A percentile compares a stretch with the other conserved stretches of the same genome.
Evolutionary conservation across 1,284 basidiomycete species (phyloP).

Genomic region (Boletus austroedulis): DNA sequence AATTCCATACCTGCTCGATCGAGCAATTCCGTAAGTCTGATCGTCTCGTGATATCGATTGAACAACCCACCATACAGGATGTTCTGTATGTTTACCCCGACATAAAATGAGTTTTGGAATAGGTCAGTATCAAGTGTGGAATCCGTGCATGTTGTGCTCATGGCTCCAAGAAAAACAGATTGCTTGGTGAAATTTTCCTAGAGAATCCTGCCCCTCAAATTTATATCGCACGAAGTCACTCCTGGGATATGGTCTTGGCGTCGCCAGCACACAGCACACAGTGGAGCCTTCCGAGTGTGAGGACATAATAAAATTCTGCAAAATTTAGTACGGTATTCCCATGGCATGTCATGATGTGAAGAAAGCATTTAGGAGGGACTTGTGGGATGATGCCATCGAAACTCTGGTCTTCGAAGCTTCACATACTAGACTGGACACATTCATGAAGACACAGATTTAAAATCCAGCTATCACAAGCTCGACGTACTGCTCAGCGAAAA

Average conservation of each 20-base stretch:
- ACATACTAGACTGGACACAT: too few relatives aligned
- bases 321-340: neutral
- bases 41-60: neutral
- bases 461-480: too few relatives aligned
- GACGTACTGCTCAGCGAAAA: too few relatives aligned
- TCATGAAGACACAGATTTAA: too few relatives aligned
- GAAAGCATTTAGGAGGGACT: neutral
- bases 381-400: too few relatives aligned
- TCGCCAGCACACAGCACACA: neutral
- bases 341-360: neutral
- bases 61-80: neutral
- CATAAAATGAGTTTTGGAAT: neutral
- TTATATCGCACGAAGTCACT: neutral
- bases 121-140: neutral
- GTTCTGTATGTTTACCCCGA: neutral
- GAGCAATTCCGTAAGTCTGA: neutral
- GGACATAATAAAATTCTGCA: neutral
- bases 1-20: constrained; percentile 21
- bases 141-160: neutral
- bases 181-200: neutral
- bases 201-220: neutral
- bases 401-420: too few relatives aligned
- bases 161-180: neutral
- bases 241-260: neutral
- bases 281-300: neutral